Conservation (phyloP, 257 asterid species). For the Solanum tarijense region DNA sequence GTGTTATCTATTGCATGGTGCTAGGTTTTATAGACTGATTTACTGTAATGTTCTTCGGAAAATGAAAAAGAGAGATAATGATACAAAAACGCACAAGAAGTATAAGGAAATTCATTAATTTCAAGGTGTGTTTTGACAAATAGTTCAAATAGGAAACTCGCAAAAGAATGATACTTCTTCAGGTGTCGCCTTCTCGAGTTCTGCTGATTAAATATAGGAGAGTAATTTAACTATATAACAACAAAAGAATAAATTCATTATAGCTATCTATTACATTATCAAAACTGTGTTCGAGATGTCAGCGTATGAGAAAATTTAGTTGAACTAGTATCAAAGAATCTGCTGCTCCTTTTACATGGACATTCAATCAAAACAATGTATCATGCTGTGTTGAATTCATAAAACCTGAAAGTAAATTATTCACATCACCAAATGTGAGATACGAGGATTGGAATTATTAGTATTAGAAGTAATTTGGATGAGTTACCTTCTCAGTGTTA, state of each 20-base stretch:
- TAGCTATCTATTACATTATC: not conserved
- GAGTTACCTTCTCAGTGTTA: conserved; percentile 39
- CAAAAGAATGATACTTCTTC: not conserved
- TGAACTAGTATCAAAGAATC: not conserved
- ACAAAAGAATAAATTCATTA: not conserved
- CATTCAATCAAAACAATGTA: not conserved
- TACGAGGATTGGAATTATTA: not conserved
- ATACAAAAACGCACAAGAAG: not conserved
- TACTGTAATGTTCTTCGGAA: not conserved
- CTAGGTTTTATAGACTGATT: not conserved
- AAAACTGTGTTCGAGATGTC: not conserved
- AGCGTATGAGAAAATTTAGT: not conserved
- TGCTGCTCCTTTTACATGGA: not conserved
- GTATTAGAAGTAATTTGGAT: not conserved
- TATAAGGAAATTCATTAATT: not conserved
- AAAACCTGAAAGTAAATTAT: not conserved
- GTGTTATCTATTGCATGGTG: not conserved
- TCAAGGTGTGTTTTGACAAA: not conserved
- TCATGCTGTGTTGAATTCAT: not conserved
- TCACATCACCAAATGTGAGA: not conserved
- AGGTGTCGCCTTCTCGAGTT: not conserved
- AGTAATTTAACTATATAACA: not conserved
- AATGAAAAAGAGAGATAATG: not conserved
- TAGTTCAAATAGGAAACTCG: not conserved
- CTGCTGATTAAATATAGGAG: not conserved